phyloP scores from a whole-genome alignment of 352 stramenopile genomes.

The Globisporangium cystogenes region DNA sequence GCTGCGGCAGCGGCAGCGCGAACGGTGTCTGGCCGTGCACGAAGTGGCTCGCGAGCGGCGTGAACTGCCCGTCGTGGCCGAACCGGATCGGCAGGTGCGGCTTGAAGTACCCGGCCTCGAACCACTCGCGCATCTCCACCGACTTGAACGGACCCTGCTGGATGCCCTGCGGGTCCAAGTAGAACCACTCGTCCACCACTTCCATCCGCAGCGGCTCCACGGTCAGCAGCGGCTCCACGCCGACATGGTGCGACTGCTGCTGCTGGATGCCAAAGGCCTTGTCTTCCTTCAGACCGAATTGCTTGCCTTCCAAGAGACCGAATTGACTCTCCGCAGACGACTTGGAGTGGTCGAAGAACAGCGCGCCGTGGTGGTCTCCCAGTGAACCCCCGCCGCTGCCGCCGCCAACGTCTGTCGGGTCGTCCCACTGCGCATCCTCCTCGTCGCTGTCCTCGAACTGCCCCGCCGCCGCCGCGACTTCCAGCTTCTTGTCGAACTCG shows the following conservation, averaged over 20 bases:
- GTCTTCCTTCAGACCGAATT: constrained; percentile 24
- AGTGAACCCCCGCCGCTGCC: constrained; percentile 18
- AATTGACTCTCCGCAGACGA: constrained; percentile 11
- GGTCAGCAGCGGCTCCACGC: constrained; percentile 14
- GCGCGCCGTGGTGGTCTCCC: constrained; percentile 14
- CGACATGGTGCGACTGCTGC: not conserved
- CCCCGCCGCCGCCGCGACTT: constrained; percentile 55
- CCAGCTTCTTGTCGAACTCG: constrained; percentile 75
- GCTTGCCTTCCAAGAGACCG: constrained; percentile 28
- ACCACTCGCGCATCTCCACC: constrained; percentile 86
- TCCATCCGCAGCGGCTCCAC: constrained; percentile 30
- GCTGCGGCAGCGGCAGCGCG: constrained; percentile 22
- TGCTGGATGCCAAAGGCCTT: constrained; percentile 2
- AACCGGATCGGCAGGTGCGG: constrained; percentile 84
- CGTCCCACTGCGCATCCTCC: constrained; percentile 58
- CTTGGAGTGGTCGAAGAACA: constrained; percentile 11
- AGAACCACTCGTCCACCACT: constrained; percentile 80
- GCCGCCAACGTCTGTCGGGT: constrained; percentile 12
- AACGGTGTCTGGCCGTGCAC: constrained; percentile 67
- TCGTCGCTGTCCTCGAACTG: constrained; percentile 86
- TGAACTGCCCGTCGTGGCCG: constrained; percentile 63
- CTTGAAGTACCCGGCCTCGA: constrained; percentile 87
- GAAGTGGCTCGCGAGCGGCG: constrained; percentile 74
- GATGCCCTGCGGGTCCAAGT: constrained; percentile 76
- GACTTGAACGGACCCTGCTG: constrained; percentile 86